Conservation (phyloP, 148 eudicot genomes). For the Linanthus parryae region DNA sequence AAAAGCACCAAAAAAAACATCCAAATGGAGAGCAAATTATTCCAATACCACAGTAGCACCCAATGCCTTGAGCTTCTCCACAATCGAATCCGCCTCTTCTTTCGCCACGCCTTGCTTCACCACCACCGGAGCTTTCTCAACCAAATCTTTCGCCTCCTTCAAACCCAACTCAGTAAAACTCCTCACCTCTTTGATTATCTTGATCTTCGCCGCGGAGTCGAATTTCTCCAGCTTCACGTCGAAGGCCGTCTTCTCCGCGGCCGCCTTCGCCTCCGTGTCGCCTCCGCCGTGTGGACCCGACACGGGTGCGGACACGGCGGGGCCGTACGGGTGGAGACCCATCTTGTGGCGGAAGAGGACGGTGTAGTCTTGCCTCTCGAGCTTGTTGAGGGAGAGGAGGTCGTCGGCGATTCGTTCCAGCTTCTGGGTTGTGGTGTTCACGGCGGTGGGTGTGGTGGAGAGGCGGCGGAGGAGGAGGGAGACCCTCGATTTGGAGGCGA, state of each 20-base stretch:
- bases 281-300: not conserved
- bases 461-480: not conserved
- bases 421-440: slow-evolving; percentile 1
- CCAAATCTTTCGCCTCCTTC: slow-evolving; percentile 78
- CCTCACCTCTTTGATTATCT: slow-evolving; percentile 16
- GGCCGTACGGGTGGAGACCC: slow-evolving; percentile 43
- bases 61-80: slow-evolving; percentile 75
- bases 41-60: slow-evolving; percentile 87
- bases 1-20: too few relatives aligned
- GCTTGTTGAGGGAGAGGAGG: slow-evolving; percentile 52
- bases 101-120: slow-evolving; percentile 82
- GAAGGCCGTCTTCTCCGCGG: slow-evolving; percentile 71
- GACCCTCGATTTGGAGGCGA: not conserved
- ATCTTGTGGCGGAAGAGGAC: slow-evolving; percentile 51
- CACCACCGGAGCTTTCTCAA: slow-evolving; percentile 65
- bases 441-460: not conserved
- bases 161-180: slow-evolving; percentile 18
- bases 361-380: slow-evolving; percentile 60
- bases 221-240: slow-evolving; percentile 42
- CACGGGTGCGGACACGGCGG: slow-evolving; percentile 8
- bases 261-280: slow-evolving; percentile 54
- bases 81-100: slow-evolving; percentile 67
- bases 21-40: slow-evolving; percentile 26
- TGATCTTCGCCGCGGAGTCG: slow-evolving; percentile 13
- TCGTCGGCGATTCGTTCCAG: slow-evolving; percentile 32